A percentile compares a stretch with the other conserved stretches of the same genome.
Conservation (phyloP, 495 filamentous ascomycete genomes). For the Neurospora sp. region DNA sequence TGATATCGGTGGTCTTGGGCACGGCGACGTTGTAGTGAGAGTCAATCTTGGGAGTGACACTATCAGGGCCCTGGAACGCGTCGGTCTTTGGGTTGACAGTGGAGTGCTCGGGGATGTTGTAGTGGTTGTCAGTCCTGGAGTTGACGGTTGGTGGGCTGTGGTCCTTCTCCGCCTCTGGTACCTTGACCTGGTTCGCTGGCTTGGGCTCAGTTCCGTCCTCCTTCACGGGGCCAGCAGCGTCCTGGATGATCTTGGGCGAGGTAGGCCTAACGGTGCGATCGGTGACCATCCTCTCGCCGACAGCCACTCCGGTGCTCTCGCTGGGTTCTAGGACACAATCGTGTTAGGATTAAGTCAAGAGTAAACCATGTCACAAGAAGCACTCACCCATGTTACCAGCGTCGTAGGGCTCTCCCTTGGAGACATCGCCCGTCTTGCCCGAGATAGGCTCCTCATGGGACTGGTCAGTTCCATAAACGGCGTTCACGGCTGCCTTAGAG, state of each 20-base stretch:
- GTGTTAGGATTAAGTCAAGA: background rate
- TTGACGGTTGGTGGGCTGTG: background rate
- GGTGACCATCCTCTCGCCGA: background rate
- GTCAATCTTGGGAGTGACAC: background rate
- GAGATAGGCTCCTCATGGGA: conserved; percentile 41
- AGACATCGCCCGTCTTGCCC: conserved; percentile 40
- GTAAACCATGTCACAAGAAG: background rate
- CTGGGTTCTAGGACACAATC: background rate
- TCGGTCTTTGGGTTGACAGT: background rate
- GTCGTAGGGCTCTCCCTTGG: conserved; percentile 50
- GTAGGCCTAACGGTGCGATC: background rate
- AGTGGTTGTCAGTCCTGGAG: background rate
- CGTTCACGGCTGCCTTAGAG: conserved; percentile 26
- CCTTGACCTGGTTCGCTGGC: background rate
- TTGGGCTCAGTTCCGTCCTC: background rate
- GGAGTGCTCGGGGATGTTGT: background rate
- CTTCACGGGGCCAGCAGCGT: background rate
- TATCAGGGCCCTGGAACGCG: too few relatives aligned
- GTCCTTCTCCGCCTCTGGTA: background rate
- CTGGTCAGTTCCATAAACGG: conserved; percentile 39
- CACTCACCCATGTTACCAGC: conserved; percentile 42
- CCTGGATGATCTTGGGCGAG: background rate
- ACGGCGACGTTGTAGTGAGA: background rate
- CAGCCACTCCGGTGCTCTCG: background rate
- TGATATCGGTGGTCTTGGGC: background rate